phyloP scores from a whole-genome alignment of 2,329 filamentous ascomycete species.

The Grosmannia penicillata region DNA sequence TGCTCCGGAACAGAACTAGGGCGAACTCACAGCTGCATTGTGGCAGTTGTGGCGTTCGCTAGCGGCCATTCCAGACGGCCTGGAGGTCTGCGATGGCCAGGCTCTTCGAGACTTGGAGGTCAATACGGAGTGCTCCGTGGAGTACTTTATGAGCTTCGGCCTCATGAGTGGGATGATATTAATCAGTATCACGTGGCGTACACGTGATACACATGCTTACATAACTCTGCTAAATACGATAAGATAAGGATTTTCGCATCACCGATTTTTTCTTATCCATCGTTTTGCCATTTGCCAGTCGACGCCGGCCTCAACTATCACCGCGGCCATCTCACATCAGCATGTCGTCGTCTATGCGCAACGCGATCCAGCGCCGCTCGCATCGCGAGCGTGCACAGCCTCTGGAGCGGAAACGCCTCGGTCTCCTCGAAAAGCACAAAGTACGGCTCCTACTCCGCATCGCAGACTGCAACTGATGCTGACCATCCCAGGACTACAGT shows the following conservation, averaged over 20 bases:
- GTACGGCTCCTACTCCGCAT: slow-evolving; percentile 23
- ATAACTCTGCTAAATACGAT: neutral
- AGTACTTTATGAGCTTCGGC: too few relatives aligned
- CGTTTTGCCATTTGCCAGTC: neutral
- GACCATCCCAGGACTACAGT: slow-evolving; percentile 9
- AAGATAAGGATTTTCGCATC: neutral
- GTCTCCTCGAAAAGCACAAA: slow-evolving; percentile 93
- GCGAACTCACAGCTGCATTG: too few relatives aligned
- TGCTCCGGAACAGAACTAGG: too few relatives aligned
- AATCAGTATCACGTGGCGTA: too few relatives aligned
- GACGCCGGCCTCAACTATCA: neutral
- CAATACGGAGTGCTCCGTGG: too few relatives aligned
- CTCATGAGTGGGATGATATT: too few relatives aligned
- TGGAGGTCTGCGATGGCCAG: too few relatives aligned
- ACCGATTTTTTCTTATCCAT: neutral
- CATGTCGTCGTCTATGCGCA: slow-evolving; percentile 12
- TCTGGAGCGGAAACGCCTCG: slow-evolving; percentile 67
- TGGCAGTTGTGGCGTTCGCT: too few relatives aligned
- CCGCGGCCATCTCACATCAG: slow-evolving; percentile 3
- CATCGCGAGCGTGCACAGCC: slow-evolving; percentile 87
- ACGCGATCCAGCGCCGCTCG: slow-evolving; percentile 28
- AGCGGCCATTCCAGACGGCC: too few relatives aligned
- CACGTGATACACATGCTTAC: neutral
- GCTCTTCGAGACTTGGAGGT: too few relatives aligned
- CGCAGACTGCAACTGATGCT: neutral